A percentile compares a stretch with the other conserved stretches of the same genome.
phyloP scores from a whole-genome alignment of 129 eudicot species.

The Tanacetum coccineum region DNA sequence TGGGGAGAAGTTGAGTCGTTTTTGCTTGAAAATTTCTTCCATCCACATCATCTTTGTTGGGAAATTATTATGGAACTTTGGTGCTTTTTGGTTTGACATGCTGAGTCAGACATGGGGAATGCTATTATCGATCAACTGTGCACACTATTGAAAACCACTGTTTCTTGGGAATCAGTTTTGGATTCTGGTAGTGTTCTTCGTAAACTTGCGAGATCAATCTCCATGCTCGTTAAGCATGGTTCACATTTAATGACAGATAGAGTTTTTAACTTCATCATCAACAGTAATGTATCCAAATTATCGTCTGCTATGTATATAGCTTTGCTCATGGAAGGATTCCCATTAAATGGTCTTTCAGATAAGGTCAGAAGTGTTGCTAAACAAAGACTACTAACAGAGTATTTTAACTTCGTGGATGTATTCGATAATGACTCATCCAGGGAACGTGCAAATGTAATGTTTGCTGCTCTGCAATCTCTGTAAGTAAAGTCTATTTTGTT shows the following conservation, averaged over 20 bases:
- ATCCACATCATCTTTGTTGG: constrained; percentile 82
- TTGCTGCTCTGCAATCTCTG: constrained; percentile 72
- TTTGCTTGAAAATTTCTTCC: constrained; percentile 69
- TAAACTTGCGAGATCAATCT: constrained; percentile 65
- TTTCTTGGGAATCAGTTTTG: constrained; percentile 46
- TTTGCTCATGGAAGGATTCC: constrained; percentile 80
- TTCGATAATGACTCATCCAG: constrained; percentile 34
- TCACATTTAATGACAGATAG: constrained; percentile 49
- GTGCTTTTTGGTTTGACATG: constrained; percentile 74
- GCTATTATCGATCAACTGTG: constrained; percentile 62
- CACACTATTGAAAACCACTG: constrained; percentile 38
- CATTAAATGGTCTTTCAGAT: constrained; percentile 56
- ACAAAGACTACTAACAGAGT: constrained; percentile 52
- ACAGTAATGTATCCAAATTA: constrained; percentile 28
- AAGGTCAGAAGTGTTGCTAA: constrained; percentile 56
- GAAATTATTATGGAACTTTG: constrained; percentile 78
- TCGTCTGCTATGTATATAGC: constrained; percentile 49
- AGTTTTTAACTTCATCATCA: constrained; percentile 47
- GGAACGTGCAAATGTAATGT: constrained; percentile 42
- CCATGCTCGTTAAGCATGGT: constrained; percentile 43
- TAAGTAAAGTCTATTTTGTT: constrained; percentile 32
- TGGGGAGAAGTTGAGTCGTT: constrained; percentile 50
- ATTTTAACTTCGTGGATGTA: constrained; percentile 55
- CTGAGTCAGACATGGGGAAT: constrained; percentile 54
- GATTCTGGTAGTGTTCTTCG: constrained; percentile 46